Conservation (phyloP, 108 stramenopile species). For the Skeletonema grethae region DNA sequence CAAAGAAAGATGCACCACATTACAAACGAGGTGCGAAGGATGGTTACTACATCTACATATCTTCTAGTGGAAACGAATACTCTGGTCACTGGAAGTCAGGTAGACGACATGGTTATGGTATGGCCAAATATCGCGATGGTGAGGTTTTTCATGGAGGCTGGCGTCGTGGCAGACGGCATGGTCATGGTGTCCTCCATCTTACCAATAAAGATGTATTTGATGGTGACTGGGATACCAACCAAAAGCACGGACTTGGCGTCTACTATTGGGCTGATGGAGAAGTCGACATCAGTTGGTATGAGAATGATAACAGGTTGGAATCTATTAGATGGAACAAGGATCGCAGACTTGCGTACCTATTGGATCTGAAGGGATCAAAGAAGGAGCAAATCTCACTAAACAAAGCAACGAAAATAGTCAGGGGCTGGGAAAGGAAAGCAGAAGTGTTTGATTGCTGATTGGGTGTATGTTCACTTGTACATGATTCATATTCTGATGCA, state of each 20-base stretch:
- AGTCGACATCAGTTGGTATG: conserved; percentile 46
- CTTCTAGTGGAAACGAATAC: conserved; percentile 38
- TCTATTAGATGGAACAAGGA: conserved; percentile 49
- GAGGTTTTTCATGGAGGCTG: conserved; percentile 43
- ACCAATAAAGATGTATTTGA: conserved; percentile 48
- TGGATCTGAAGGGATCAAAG: conserved; percentile 31
- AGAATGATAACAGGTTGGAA: conserved; percentile 34
- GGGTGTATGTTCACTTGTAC: not conserved
- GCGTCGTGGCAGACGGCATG: conserved; percentile 39
- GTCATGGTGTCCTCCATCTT: conserved; percentile 39
- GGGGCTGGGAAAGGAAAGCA: conserved; percentile 26
- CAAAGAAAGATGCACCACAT: conserved; percentile 13
- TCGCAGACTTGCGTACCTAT: conserved; percentile 24
- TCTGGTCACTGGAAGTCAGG: conserved; percentile 39
- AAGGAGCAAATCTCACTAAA: conserved; percentile 35
- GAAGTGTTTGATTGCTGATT: conserved; percentile 2
- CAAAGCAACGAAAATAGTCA: conserved; percentile 34
- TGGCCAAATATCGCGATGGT: conserved; percentile 38
- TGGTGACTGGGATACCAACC: conserved; percentile 40
- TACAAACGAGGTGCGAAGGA: conserved; percentile 36
- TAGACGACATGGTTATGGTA: conserved; percentile 40
- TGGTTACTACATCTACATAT: conserved; percentile 40
- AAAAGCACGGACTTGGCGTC: conserved; percentile 40
- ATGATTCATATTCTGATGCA: not conserved
- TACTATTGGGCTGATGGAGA: conserved; percentile 50